Conservation (phyloP, 352 stramenopile species). For the Pythium oligandrum region DNA sequence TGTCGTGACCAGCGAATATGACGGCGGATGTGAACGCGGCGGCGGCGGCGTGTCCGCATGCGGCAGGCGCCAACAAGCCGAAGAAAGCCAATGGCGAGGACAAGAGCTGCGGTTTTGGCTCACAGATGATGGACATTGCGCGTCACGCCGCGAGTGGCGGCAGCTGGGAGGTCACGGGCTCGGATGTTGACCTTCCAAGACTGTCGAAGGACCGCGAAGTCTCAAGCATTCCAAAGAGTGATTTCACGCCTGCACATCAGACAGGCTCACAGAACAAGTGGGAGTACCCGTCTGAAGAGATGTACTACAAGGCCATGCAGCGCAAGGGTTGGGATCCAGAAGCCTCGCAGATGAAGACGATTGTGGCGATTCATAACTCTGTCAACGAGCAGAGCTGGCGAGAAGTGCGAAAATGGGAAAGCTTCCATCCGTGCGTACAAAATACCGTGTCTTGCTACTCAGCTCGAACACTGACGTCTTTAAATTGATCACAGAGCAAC, state of each 20-base stretch:
- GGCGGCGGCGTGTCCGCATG: constrained; percentile 45
- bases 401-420: constrained; percentile 92
- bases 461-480: no score
- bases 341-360: constrained; percentile 91
- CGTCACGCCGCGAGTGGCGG: constrained; percentile 28
- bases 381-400: constrained; percentile 96
- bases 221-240: constrained; percentile 94
- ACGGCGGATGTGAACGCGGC: constrained; percentile 67
- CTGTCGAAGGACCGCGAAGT: constrained; percentile 84
- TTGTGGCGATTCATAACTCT: constrained; percentile 97
- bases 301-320: constrained; percentile 98
- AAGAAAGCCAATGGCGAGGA: constrained; percentile 11
- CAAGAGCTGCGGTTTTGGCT: constrained; percentile 33
- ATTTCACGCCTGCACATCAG: constrained; percentile 72
- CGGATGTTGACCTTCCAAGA: constrained; percentile 9
- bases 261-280: constrained; percentile 61
- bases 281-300: constrained; percentile 97
- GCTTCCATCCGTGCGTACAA: constrained; percentile 15
- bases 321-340: constrained; percentile 93
- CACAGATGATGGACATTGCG: constrained; percentile 55
- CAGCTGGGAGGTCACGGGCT: constrained; percentile 23
- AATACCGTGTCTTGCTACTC: constrained; percentile 5
- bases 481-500: no score
- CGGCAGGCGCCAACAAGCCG: not conserved
- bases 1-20: constrained; percentile 21